Evolutionary conservation across 2,329 filamentous ascomycete genomes (phyloP), one percentile per base, ranked within the genome.

Genomic region (Penicillium sp.): DNA sequence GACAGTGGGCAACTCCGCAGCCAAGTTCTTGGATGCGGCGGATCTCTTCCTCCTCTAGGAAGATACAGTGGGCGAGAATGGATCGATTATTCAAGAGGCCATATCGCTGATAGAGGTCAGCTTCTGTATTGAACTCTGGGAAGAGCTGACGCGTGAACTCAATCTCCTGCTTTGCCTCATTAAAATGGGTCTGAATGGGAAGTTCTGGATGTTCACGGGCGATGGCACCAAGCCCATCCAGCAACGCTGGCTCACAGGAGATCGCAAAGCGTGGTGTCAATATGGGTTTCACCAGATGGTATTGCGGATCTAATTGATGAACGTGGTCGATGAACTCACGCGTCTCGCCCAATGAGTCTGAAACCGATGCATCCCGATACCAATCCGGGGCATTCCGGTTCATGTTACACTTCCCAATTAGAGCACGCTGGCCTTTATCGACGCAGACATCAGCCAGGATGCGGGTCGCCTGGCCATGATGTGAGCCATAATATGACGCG

Each of bases 1-100:
- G 85, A 54, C 85, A 88, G 62, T 88, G 85, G 0, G 84, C 83
- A 1, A 88, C 75, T 16, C 84, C 84, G 58, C 84, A 86, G 0
- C 70, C 69, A 8, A 83, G 71, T 8, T 72, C 66, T 13, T 68
- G 61, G 1, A 88, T 61, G 5, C 74, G 72, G 0, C 68, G 58
- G 43, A 81, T 78, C 66, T 89, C 86, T 29, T 80, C 74, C 2
- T 82, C 78, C 5, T 74, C 78, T 70, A 87, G 81, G 64, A 83
- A 79, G 52, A 83, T 87, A 70, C 85, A 87, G 64, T 89, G 86
- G 0, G 86, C 86, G 0, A 89, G 78, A 52, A 89, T 86, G 0
- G 81, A 79, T 8, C 81, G 77, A 3, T 71, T 57, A 1, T 73
- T 79, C 6, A 89, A 73, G 4, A 89, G 70, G 0, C 78, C 78